Conservation (phyloP, 257 asterid genomes). For the Capsicum chinense region DNA sequence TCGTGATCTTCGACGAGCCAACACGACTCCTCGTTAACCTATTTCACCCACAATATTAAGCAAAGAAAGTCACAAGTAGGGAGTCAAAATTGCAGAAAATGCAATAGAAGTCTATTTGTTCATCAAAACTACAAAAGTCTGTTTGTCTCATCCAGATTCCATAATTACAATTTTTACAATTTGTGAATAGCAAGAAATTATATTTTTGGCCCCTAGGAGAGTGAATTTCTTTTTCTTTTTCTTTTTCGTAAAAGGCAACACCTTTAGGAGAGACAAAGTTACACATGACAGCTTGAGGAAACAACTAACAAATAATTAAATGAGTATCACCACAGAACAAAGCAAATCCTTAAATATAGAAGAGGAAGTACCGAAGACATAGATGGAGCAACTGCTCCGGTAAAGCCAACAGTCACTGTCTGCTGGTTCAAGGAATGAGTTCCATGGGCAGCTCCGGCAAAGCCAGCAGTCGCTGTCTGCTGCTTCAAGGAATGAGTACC, state of each 20-base stretch:
- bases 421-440: slow-evolving; percentile 32
- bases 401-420: slow-evolving; percentile 32
- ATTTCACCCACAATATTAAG: slow-evolving; percentile 30
- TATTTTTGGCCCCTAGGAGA: not conserved
- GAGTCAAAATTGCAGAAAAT: slow-evolving; percentile 6
- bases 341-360: slow-evolving; percentile 14
- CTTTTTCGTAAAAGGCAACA: not conserved
- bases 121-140: slow-evolving; percentile 10
- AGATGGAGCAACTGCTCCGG: slow-evolving; percentile 31
- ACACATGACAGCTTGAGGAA: slow-evolving; percentile 16
- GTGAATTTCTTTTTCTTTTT: not conserved
- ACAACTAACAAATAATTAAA: not conserved
- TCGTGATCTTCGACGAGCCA: slow-evolving; percentile 82
- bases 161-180: not conserved
- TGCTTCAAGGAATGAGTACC: slow-evolving; percentile 31
- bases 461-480: slow-evolving; percentile 34
- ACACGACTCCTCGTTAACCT: slow-evolving; percentile 73
- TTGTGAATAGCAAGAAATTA: not conserved
- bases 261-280: slow-evolving; percentile 1
- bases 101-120: not conserved
- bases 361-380: slow-evolving; percentile 44
- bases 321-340: slow-evolving; percentile 8
- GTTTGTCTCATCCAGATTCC: slow-evolving; percentile 12
- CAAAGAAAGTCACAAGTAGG: not conserved
- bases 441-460: slow-evolving; percentile 19